These are phyloP conservation scores for Fusarium virguliforme DNA, from an alignment of 2,329 filamentous ascomycete species.

Conservation along the genomic window DNA sequence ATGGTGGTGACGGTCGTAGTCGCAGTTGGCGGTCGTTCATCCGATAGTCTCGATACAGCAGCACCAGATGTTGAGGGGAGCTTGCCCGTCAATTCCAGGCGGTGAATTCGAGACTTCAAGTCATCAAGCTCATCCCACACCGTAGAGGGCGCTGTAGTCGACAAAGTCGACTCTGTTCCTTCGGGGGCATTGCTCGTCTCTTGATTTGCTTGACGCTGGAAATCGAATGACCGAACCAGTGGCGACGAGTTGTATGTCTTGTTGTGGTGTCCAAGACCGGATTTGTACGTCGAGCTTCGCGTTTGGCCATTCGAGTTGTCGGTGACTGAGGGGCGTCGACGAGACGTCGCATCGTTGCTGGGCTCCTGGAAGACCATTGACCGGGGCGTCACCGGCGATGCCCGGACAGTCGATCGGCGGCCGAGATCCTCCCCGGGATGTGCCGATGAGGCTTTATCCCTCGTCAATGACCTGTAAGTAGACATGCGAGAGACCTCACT, in stretches of 20 bases:
- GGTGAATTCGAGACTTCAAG: slow-evolving; percentile 91
- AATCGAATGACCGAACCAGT: slow-evolving; percentile 63
- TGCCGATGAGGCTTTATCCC: slow-evolving; percentile 62
- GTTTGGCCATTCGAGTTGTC: slow-evolving; percentile 61
- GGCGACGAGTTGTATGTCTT: slow-evolving; percentile 73
- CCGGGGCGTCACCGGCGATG: slow-evolving; percentile 67
- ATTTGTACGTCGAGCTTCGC: slow-evolving; percentile 64
- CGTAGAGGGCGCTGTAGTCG: slow-evolving; percentile 90
- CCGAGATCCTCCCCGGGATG: slow-evolving; percentile 58
- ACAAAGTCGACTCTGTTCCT: slow-evolving; percentile 88
- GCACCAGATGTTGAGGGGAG: slow-evolving; percentile 86
- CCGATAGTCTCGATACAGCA: slow-evolving; percentile 80
- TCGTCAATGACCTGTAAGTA: slow-evolving; percentile 60
- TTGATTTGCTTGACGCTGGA: slow-evolving; percentile 49
- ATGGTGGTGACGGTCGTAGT: slow-evolving; percentile 92
- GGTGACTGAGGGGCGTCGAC: slow-evolving; percentile 64
- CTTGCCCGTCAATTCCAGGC: slow-evolving; percentile 91
- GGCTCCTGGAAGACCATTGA: slow-evolving; percentile 66
- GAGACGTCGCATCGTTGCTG: slow-evolving; percentile 52
- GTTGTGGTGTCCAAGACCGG: slow-evolving; percentile 47
- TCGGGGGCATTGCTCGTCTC: slow-evolving; percentile 66
- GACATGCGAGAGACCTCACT: slow-evolving; percentile 61
- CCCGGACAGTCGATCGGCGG: slow-evolving; percentile 58
- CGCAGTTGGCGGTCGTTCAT: slow-evolving; percentile 90
- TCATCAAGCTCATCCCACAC: slow-evolving; percentile 99